phyloP scores from a whole-genome alignment of 1,284 basidiomycete genomes.

The Ganoderma resinaceum region DNA sequence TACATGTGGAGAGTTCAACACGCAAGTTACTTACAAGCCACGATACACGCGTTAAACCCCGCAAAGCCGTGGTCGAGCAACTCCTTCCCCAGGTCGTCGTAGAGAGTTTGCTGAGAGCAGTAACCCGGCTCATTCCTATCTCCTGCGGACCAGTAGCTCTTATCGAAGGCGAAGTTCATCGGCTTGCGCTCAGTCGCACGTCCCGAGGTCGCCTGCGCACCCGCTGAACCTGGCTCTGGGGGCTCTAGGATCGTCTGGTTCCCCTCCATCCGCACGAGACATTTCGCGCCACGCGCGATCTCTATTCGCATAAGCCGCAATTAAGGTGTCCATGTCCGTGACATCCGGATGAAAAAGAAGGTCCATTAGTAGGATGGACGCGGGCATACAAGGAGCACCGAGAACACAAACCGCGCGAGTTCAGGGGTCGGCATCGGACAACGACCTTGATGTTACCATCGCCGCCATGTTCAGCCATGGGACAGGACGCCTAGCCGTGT shows the following conservation, averaged over 20 bases:
- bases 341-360: neutral
- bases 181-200: slow-evolving; percentile 88
- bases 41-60: slow-evolving; percentile 97
- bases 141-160: slow-evolving; percentile 95
- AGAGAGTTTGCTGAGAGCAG: slow-evolving; percentile 93
- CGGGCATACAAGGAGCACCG: slow-evolving; percentile 14
- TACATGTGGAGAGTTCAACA: slow-evolving; percentile 9
- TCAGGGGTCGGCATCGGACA: slow-evolving; percentile 95
- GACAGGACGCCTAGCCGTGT: slow-evolving; percentile 27
- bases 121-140: slow-evolving; percentile 87
- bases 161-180: slow-evolving; percentile 93
- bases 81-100: slow-evolving; percentile 94
- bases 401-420: slow-evolving; percentile 78
- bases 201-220: slow-evolving; percentile 63
- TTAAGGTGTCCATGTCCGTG: neutral
- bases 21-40: slow-evolving; percentile 83
- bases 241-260: slow-evolving; percentile 92
- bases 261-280: slow-evolving; percentile 92
- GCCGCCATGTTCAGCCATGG: slow-evolving; percentile 63
- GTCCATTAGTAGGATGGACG: slow-evolving; percentile 16
- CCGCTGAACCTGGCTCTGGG: slow-evolving; percentile 76
- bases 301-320: slow-evolving; percentile 56
- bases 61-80: slow-evolving; percentile 94
- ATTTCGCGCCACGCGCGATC: slow-evolving; percentile 89
- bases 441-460: slow-evolving; percentile 96